Evolutionary conservation across 257 asterid genomes (phyloP).

Genomic region (Penstemon davidsonii): DNA sequence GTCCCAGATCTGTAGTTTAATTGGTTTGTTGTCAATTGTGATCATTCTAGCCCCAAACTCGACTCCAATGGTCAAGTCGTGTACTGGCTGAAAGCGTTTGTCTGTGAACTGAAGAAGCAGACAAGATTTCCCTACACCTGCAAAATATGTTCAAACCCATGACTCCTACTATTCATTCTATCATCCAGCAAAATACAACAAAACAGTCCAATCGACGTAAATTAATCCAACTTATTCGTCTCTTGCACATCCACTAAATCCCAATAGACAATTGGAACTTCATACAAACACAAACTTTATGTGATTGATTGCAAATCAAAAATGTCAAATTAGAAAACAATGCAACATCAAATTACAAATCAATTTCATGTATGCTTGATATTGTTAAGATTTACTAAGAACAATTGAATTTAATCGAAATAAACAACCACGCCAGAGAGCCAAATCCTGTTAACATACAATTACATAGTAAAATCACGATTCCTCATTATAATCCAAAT

Average conservation of each 20-base stretch:
- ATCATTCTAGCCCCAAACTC: slow-evolving; percentile 89
- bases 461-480: too few relatives aligned
- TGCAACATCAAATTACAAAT: too few relatives aligned
- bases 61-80: slow-evolving; percentile 81
- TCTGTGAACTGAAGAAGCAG: slow-evolving; percentile 86
- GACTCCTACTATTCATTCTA: not conserved
- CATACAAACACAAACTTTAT: not conserved
- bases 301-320: too few relatives aligned
- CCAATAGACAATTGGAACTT: not conserved
- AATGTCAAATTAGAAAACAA: too few relatives aligned
- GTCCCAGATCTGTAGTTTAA: slow-evolving; percentile 88
- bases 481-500: too few relatives aligned
- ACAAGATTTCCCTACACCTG: slow-evolving; percentile 92
- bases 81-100: slow-evolving; percentile 82
- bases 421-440: too few relatives aligned
- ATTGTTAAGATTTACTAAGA: too few relatives aligned
- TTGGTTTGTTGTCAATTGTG: slow-evolving; percentile 70
- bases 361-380: too few relatives aligned
- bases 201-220: not conserved
- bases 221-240: not conserved
- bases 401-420: too few relatives aligned
- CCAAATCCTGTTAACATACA: too few relatives aligned
- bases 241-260: not conserved
- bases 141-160: slow-evolving; percentile 12
- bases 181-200: not conserved